These are phyloP conservation scores for Termitomyces sp. DNA, from an alignment of 768 basidiomycete genomes.

Conservation along the genomic window DNA sequence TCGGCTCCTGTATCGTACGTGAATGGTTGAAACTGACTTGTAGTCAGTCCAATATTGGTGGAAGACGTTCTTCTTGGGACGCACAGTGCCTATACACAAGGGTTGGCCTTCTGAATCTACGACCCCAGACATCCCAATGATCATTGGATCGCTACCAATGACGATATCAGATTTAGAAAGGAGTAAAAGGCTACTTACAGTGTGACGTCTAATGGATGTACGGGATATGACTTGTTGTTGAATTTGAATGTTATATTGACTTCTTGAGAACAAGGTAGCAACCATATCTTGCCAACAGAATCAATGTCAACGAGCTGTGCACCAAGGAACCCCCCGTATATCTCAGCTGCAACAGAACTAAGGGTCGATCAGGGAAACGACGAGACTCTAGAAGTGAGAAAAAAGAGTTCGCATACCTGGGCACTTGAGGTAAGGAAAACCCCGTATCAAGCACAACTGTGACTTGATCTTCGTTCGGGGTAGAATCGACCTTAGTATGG, in stretches of 20 bases:
- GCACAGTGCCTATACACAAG: slow-evolving; percentile 38
- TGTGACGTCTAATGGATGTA: slow-evolving; percentile 65
- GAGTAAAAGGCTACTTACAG: slow-evolving; percentile 31
- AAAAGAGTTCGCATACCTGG: slow-evolving; percentile 30
- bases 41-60: background rate
- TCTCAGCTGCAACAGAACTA: slow-evolving; percentile 51
- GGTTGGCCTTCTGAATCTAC: slow-evolving; percentile 27
- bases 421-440: slow-evolving; percentile 62
- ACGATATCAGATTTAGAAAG: background rate
- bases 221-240: slow-evolving; percentile 48
- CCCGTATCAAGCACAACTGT: slow-evolving; percentile 70
- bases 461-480: slow-evolving; percentile 39
- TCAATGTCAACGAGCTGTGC: slow-evolving; percentile 42
- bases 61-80: slow-evolving; percentile 6
- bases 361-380: slow-evolving; percentile 11
- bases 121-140: slow-evolving; percentile 27
- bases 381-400: background rate
- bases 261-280: slow-evolving; percentile 58
- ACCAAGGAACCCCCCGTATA: slow-evolving; percentile 54
- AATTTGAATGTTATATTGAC: slow-evolving; percentile 67
- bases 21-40: slow-evolving; percentile 63
- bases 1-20: slow-evolving; percentile 37
- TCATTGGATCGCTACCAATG: slow-evolving; percentile 24
- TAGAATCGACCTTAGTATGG: slow-evolving; percentile 40
- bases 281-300: slow-evolving; percentile 47